A percentile compares a stretch with the other conserved stretches of the same genome.
phyloP scores from a whole-genome alignment of 2,329 filamentous ascomycete species.

The Clonostachys byssicola region DNA sequence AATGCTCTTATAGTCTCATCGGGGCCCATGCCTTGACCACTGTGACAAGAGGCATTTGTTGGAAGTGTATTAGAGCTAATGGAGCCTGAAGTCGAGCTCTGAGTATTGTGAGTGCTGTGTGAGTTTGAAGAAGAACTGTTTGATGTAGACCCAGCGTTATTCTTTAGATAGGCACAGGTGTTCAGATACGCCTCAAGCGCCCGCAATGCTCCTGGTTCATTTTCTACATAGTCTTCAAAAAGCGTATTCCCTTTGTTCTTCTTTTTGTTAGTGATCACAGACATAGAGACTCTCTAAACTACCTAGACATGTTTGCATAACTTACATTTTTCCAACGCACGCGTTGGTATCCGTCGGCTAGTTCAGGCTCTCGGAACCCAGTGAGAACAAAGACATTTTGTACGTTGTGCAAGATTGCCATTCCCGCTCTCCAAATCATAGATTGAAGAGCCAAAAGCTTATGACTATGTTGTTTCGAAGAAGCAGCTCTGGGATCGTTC shows the following conservation, averaged over 20 bases:
- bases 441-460: too few relatives aligned
- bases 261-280: neutral
- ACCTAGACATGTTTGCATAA: neutral
- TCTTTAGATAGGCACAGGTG: neutral
- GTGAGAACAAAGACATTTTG: neutral
- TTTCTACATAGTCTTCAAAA: neutral
- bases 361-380: neutral
- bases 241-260: neutral
- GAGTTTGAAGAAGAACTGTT: neutral
- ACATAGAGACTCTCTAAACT: too few relatives aligned
- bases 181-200: neutral
- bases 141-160: neutral
- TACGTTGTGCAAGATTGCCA: too few relatives aligned
- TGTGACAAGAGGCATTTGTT: neutral
- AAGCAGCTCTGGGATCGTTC: too few relatives aligned
- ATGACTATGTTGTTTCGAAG: too few relatives aligned
- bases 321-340: neutral
- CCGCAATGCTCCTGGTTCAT: neutral
- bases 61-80: neutral
- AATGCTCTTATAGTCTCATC: neutral
- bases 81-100: too few relatives aligned
- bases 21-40: neutral
- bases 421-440: too few relatives aligned
- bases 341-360: neutral
- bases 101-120: neutral